Evolutionary conservation across 352 stramenopile genomes (phyloP).

Genomic region (Globisporangium orthogonon): DNA sequence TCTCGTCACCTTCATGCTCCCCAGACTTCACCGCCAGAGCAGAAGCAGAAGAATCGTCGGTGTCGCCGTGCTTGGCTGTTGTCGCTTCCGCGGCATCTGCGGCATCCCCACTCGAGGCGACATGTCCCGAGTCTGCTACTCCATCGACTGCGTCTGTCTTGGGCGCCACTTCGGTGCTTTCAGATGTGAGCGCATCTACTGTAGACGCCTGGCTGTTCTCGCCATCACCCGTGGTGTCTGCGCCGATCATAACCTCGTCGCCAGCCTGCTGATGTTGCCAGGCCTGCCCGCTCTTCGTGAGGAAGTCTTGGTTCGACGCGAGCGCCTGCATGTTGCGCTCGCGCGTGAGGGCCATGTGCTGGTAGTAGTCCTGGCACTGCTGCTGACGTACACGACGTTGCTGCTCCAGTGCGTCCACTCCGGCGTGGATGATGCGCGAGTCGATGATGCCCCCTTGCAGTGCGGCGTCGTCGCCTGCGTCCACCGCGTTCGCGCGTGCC

Average conservation of each 20-base stretch:
- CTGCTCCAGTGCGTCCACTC: conserved; percentile 42
- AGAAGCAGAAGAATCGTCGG: no score
- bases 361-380: conserved; percentile 50
- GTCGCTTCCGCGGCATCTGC: no score
- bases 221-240: conserved; percentile 7
- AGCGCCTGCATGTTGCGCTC: conserved; percentile 52
- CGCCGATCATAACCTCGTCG: neutral
- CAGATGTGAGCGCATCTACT: no score
- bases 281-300: conserved; percentile 24
- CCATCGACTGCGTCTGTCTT: no score
- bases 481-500: conserved; percentile 21
- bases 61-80: no score
- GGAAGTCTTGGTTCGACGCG: conserved; percentile 37
- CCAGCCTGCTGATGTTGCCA: conserved; percentile 35
- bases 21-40: no score
- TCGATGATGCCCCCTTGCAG: conserved; percentile 49
- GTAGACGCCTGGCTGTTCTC: conserved; percentile 5
- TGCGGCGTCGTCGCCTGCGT: conserved; percentile 14
- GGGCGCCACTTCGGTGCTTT: no score
- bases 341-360: conserved; percentile 33
- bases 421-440: conserved; percentile 52
- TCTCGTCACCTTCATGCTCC: no score
- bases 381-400: conserved; percentile 36
- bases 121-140: no score
- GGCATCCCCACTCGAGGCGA: no score